Evolutionary conservation across 345 rosid genomes (phyloP).

Genomic region (Populus tremula): DNA sequence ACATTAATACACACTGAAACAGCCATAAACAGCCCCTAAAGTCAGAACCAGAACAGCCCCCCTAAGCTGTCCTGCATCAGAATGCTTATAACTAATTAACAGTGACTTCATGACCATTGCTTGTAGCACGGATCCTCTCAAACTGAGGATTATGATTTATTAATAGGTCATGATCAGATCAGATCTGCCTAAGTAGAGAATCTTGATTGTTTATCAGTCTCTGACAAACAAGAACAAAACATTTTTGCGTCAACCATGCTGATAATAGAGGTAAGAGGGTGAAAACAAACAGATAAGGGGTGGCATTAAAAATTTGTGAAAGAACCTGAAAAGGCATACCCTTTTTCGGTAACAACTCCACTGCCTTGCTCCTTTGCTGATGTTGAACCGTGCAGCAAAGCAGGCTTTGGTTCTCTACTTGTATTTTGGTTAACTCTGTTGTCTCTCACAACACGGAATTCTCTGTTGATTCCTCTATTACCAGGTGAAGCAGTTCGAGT

Average conservation of each 20-base stretch:
- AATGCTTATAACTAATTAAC: not conserved
- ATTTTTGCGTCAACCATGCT: not conserved
- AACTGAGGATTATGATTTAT: not conserved
- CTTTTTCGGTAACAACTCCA: slow-evolving; percentile 33
- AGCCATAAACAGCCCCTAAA: too few species aligned
- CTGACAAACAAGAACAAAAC: not conserved
- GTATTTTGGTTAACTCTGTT: slow-evolving; percentile 53
- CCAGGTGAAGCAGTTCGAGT: slow-evolving; percentile 36
- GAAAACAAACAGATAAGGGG: not conserved
- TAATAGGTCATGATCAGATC: not conserved
- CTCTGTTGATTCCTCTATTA: slow-evolving; percentile 45
- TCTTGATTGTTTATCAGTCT: not conserved
- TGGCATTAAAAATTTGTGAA: not conserved
- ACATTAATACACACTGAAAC: too few species aligned
- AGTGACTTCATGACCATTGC: not conserved
- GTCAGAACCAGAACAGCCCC: too few species aligned
- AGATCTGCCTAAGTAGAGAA: not conserved
- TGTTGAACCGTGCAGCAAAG: slow-evolving; percentile 28
- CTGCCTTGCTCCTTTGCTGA: slow-evolving; percentile 32
- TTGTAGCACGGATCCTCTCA: not conserved
- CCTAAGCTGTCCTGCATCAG: too few species aligned
- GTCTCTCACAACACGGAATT: slow-evolving; percentile 67
- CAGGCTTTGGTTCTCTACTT: slow-evolving; percentile 45
- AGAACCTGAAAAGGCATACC: slow-evolving; percentile 39
- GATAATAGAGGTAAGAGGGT: not conserved